phyloP scores from a whole-genome alignment of 192 early-diverging fungal species.

The Coemansia sp. region DNA sequence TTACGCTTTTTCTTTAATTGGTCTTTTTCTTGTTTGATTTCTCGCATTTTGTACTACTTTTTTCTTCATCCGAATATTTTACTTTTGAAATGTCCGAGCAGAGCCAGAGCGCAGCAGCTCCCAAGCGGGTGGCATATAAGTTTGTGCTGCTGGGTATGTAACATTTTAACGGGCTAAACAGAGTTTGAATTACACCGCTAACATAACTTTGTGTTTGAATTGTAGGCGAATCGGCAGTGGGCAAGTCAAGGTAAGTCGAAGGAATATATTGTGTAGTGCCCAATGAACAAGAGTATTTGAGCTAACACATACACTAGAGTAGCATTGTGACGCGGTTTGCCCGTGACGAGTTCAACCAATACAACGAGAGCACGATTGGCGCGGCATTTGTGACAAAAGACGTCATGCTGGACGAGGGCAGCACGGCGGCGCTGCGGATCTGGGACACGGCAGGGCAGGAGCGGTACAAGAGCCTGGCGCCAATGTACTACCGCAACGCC shows the following conservation, averaged over 20 bases:
- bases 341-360: conserved; percentile 90
- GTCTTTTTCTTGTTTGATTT: conserved; percentile 12
- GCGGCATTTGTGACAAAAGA: conserved; percentile 90
- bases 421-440: conserved; percentile 74
- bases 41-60: conserved; percentile 6
- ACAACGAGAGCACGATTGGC: conserved; percentile 98
- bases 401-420: conserved; percentile 77
- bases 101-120: conserved; percentile 4
- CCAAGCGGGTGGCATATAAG: conserved; percentile 80
- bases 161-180: not conserved
- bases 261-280: not conserved
- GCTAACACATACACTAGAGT: conserved; percentile 1
- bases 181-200: not conserved
- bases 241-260: conserved; percentile 80
- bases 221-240: conserved; percentile 87
- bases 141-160: conserved; percentile 86
- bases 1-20: conserved; percentile 1
- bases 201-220: not conserved
- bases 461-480: conserved; percentile 91
- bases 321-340: conserved; percentile 92
- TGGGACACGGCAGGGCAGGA: conserved; percentile 98
- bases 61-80: not conserved
- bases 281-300: not conserved
- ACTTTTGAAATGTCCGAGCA: conserved; percentile 4
- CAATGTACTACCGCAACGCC: conserved; percentile 98